Evolutionary conservation across 768 basidiomycete genomes (phyloP).

Genomic region (Leccinum pellstonianum): DNA sequence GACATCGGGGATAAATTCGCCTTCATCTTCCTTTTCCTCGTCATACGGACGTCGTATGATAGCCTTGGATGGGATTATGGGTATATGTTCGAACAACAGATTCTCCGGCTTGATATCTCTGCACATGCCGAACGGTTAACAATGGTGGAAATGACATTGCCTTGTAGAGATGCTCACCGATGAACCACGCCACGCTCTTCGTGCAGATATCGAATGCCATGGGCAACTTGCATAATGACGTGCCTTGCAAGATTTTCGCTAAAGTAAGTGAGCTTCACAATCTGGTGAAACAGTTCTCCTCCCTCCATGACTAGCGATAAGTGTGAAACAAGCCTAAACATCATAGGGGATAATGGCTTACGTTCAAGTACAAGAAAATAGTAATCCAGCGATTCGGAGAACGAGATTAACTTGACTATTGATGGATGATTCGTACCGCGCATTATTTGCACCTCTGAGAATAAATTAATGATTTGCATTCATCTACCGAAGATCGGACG

Average conservation of each 20-base stretch:
- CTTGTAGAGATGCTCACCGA: constrained; percentile 44
- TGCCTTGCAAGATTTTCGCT: constrained; percentile 96
- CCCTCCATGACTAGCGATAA: constrained; percentile 82
- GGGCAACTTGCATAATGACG: constrained; percentile 93
- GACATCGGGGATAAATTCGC: constrained; percentile 87
- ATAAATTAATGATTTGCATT: constrained; percentile 4
- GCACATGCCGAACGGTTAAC: background rate
- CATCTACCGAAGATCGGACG: background rate
- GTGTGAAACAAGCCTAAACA: constrained; percentile 10
- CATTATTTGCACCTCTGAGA: constrained; percentile 97
- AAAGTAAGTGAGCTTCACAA: constrained; percentile 98
- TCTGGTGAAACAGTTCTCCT: constrained; percentile 97
- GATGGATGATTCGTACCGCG: constrained; percentile 89
- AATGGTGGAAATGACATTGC: background rate
- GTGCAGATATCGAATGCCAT: constrained; percentile 93
- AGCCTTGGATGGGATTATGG: constrained; percentile 81
- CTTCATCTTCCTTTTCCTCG: constrained; percentile 98
- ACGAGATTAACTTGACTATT: constrained; percentile 88
- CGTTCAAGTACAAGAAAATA: constrained; percentile 94
- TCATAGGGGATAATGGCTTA: constrained; percentile 38
- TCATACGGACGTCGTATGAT: constrained; percentile 84
- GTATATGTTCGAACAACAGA: constrained; percentile 89
- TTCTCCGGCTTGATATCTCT: constrained; percentile 99
- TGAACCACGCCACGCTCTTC: constrained; percentile 98
- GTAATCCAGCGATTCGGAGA: constrained; percentile 89